Base-by-base conservation (phyloP, 129 eudicot genomes). In the Lactuca sativa region DNA sequence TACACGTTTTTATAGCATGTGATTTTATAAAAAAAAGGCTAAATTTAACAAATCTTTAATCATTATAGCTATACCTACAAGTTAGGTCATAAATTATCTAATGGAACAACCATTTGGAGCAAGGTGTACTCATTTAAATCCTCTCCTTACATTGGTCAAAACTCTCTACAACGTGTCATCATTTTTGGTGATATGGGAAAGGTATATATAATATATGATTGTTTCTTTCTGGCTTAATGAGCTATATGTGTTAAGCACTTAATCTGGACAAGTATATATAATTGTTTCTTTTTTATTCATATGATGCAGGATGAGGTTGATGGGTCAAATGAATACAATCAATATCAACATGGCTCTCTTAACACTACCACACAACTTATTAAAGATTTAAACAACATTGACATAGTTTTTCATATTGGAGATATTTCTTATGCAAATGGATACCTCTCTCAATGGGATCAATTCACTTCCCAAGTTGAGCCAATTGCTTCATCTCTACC, bases 371-470 rank as follows among this genome's bases (percentile, higher is more conserved):
- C 69, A 14, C 83, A 77, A 57, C 89, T 89, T 48, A 74, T 62
- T 16, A 51, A 70, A 53, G 96, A 86, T 66, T 59, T 89, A 74
- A 74, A 83, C 64, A 82, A 86, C 73, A 82, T 73, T 13, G 93
- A 90, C 68, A 77, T 86, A 36, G 90, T 84, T 21, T 84, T 90
- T 79, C 96, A 86, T 78, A 89, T 83, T 66, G 96, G 96, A 53
- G 96, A 89, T 79, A 56, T 89, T 9, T 73, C 78, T 63, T 85
- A 88, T 60, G 96, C 91, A 48, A 85, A 76, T 57, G 96, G 96
- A 14, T 88, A 89, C 61, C 75, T 89, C 16, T 89, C 96, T 8
- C 96, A 89, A 73, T 89, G 96, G 96, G 96, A 89, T 72, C 96
- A 89, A 21, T 89, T 89, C 64, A 89, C 96, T 30, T 77, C 83